These are phyloP conservation scores for Flaveria robusta DNA, from an alignment of 129 eudicot species.

Conservation along the genomic window DNA sequence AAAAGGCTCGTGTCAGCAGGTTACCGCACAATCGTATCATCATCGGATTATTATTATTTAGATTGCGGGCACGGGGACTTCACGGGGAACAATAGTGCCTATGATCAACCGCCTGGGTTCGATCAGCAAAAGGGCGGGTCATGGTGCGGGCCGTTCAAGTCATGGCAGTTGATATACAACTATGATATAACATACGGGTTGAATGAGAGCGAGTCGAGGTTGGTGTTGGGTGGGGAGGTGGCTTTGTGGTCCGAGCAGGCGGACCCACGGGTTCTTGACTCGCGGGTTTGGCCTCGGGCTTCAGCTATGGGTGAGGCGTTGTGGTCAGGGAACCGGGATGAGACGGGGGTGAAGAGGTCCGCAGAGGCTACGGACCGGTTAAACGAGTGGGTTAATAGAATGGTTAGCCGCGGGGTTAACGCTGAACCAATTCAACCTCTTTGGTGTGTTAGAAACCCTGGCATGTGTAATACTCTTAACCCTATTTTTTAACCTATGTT, in stretches of 20 bases:
- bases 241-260: slow-evolving; percentile 97
- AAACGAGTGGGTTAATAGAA: slow-evolving; percentile 79
- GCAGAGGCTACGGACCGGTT: slow-evolving; percentile 89
- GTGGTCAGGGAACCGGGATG: slow-evolving; percentile 90
- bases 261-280: slow-evolving; percentile 64
- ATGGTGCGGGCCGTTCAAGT: slow-evolving; percentile 92
- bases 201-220: slow-evolving; percentile 52
- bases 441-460: slow-evolving; percentile 86
- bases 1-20: slow-evolving; percentile 71
- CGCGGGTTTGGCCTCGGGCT: slow-evolving; percentile 81
- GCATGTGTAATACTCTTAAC: slow-evolving; percentile 78
- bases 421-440: slow-evolving; percentile 95
- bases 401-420: slow-evolving; percentile 75
- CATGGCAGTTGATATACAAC: slow-evolving; percentile 85
- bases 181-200: slow-evolving; percentile 77
- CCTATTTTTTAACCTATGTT: slow-evolving; percentile 11
- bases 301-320: slow-evolving; percentile 74
- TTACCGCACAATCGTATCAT: slow-evolving; percentile 79
- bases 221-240: slow-evolving; percentile 96
- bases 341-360: slow-evolving; percentile 70
- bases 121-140: slow-evolving; percentile 70
- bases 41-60: slow-evolving; percentile 70
- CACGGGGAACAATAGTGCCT: slow-evolving; percentile 66
- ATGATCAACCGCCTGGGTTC: slow-evolving; percentile 54
- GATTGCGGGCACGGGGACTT: slow-evolving; percentile 96